phyloP scores from a whole-genome alignment of 345 rosid species.

The Durio zibethinus region DNA sequence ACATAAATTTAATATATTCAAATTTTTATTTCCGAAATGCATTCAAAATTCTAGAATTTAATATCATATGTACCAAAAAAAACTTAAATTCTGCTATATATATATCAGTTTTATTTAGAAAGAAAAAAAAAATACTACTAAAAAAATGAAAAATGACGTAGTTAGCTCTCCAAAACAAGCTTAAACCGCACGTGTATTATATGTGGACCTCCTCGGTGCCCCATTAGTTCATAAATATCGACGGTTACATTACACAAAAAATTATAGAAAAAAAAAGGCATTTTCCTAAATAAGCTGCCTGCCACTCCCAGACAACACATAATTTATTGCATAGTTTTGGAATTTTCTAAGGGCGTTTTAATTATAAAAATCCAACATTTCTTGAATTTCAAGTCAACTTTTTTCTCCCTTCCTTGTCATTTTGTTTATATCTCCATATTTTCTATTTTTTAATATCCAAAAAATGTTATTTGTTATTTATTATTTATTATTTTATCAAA shows the following conservation, averaged over 20 bases:
- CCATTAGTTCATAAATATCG: background rate
- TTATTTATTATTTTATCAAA: too few relatives aligned
- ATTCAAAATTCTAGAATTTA: too few relatives aligned
- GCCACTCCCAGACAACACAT: background rate
- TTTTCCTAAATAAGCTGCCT: background rate
- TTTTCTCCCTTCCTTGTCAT: too few relatives aligned
- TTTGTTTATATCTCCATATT: too few relatives aligned
- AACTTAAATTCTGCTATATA: too few relatives aligned
- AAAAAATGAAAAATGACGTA: background rate
- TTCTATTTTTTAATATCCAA: too few relatives aligned
- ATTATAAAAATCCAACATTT: background rate
- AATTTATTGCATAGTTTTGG: background rate
- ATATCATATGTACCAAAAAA: too few relatives aligned
- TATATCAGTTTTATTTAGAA: too few relatives aligned
- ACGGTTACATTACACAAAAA: background rate
- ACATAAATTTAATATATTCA: too few relatives aligned
- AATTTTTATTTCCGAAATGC: too few relatives aligned
- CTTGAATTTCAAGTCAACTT: too few relatives aligned
- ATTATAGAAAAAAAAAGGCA: background rate
- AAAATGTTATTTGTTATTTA: too few relatives aligned
- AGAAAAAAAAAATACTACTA: background rate
- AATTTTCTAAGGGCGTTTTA: background rate
- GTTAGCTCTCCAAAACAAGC: background rate
- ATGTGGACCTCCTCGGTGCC: background rate
- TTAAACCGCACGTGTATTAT: background rate